Base-by-base conservation (phyloP, 306 rosid genomes). In the Quercus ilex region DNA sequence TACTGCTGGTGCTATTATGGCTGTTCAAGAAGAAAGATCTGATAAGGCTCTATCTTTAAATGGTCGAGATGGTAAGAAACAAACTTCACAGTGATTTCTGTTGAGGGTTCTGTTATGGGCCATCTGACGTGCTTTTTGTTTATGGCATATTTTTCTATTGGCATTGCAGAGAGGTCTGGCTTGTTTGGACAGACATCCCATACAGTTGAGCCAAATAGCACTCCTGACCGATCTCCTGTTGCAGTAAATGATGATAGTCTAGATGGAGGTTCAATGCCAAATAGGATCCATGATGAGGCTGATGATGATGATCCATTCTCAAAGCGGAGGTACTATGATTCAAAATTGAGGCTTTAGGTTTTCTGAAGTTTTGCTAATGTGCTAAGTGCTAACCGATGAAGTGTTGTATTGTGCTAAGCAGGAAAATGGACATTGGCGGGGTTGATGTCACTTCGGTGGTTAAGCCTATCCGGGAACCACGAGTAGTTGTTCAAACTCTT, bases 381-480 rank as follows among this genome's bases (percentile, higher is more conserved):
- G 63, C 71, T 74, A 69, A 84, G 51, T 81, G 58, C 69, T 78
- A 69, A 87, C 55, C 19, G 28, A 38, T 79, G 38, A 79, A 43
- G 70, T 83, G 77, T 74, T 26, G 52, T 55, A 65, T 55, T 33
- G 58, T 77, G 23, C 63, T 87, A 75, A 78, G 68, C 92, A 95
- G 99, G 91, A 95, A 83, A 87, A 89, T 89, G 94, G 99, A 95
- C 67, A 77, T 78, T 31, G 94, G 92, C 82, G 85, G 87, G 76
- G 77, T 81, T 62, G 98, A 90, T 70, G 80, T 90, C 68, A 87
- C 88, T 81, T 94, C 98, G 18, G 83, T 91, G 80, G 94, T 95
- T 76, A 95, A 90, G 86, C 98, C 99, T 72, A 95, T 95, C 79
- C 86, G 97, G 74, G 99, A 95, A 83, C 98, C 99, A 31, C 94